Evolutionary conservation across 1,284 basidiomycete species (phyloP), one percentile per base, ranked within the genome.

Genomic region (Austroboletus novae-zelandiae): DNA sequence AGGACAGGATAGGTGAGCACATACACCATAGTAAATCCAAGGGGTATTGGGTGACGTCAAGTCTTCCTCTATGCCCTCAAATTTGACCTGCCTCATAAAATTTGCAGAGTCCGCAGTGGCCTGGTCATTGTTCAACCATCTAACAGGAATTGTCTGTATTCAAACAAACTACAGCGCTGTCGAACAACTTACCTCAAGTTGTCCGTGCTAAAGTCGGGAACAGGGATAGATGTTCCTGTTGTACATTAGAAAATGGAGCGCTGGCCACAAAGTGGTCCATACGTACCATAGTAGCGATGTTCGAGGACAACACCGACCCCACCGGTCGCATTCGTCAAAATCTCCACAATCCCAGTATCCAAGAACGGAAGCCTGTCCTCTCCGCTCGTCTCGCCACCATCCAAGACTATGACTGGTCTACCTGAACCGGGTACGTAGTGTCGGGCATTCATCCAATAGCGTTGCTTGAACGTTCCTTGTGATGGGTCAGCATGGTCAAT

Each of bases 11-110:
- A 4, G 32, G 15, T 9, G 15, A 34, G 32, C 10, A 62, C 74
- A n/a, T 68, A 86, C 92, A 27, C 96, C 95, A 61, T 97, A 97
- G 69, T 96, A 96, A 56, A 98, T 92, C 89, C 94, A 96, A 2
- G 92, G 90, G 1, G 87, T 86, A 30, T 69, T 75, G 4, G 79
- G 82, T 5, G 85, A 80, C 3, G 85, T 84, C 50, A 91, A 61
- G 55, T 87, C 78, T 52, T 88, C 81, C 5, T 83, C 73, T 25
- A 95, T 80, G 0, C 86, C 86, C 1, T 78, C 70, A 50, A 95
- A 87, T 57, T 85, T 78, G 63, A 97, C 83, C 52, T 86, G 80
- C 8, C 79, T 74, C 77, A 98, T 93, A 65, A 98, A 98, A 67
- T 89, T 81, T 1, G 93, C 94, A 43, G 89, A 92, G 72, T 99